Evolutionary conservation across 2,329 filamentous ascomycete species (phyloP).

Genomic region (Hypoxylon sp.): DNA sequence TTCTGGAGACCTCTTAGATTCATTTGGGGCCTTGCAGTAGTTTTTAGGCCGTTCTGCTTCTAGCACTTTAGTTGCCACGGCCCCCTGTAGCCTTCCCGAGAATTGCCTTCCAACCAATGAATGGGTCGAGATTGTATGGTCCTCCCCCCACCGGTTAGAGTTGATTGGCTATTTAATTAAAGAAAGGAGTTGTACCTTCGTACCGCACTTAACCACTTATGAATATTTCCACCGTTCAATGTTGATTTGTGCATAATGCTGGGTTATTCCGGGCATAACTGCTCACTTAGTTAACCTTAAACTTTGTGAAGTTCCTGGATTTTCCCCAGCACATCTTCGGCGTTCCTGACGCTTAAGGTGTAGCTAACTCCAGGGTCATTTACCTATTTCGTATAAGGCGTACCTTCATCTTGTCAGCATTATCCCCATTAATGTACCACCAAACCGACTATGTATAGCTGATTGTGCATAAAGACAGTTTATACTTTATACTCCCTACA

Average conservation of each 20-base stretch:
- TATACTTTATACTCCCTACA: not conserved
- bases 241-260: constrained; percentile 21
- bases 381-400: constrained; percentile 18
- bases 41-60: constrained; percentile 18
- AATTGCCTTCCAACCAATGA: constrained; percentile 28
- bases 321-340: constrained; percentile 21
- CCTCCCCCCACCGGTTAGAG: constrained; percentile 6
- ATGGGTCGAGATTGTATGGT: constrained; percentile 13
- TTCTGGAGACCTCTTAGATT: constrained; percentile 25
- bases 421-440: constrained; percentile 6
- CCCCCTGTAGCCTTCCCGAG: constrained; percentile 33
- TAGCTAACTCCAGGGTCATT: constrained; percentile 1
- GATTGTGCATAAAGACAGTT: constrained; percentile 9
- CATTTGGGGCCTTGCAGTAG: constrained; percentile 40
- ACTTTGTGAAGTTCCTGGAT: constrained; percentile 9
- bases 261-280: constrained; percentile 35
- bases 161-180: constrained; percentile 34
- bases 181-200: constrained; percentile 30
- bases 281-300: constrained; percentile 7
- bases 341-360: constrained; percentile 28
- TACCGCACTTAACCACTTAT: constrained; percentile 14
- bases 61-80: constrained; percentile 32
- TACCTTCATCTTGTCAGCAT: constrained; percentile 4
- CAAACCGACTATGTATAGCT: constrained; percentile 10
- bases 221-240: constrained; percentile 5